phyloP scores from a whole-genome alignment of 768 basidiomycete genomes.

The Tephrocybe sp. region DNA sequence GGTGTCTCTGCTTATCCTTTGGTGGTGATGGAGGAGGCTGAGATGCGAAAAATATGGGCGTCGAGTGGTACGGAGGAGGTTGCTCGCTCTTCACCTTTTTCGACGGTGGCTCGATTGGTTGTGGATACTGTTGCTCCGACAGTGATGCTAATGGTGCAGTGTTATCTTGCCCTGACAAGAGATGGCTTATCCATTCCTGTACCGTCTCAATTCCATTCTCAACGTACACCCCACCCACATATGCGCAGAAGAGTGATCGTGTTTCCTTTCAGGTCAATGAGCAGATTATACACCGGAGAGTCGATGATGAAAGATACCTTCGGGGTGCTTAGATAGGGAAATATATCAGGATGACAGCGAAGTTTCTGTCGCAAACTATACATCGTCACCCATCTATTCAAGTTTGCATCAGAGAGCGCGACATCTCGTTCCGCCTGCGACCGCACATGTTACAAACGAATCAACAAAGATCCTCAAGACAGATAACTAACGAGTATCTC shows the following conservation, averaged over 20 bases:
- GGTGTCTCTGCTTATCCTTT: constrained; percentile 14
- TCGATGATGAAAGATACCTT: constrained; percentile 36
- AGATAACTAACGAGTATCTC: constrained; percentile 53
- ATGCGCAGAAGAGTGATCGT: constrained; percentile 59
- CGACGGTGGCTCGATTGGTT: constrained; percentile 29
- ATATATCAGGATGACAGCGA: constrained; percentile 42
- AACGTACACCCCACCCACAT: constrained; percentile 63
- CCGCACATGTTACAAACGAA: background rate
- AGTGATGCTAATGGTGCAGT: constrained; percentile 7
- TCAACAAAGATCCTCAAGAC: background rate
- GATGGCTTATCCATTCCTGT: constrained; percentile 54
- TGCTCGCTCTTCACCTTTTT: constrained; percentile 45
- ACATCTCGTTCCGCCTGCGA: constrained; percentile 30
- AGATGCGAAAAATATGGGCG: constrained; percentile 33
- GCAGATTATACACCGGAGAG: constrained; percentile 2
- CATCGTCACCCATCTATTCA: constrained; percentile 47
- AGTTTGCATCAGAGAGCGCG: constrained; percentile 40
- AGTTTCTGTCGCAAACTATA: constrained; percentile 51
- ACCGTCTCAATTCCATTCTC: constrained; percentile 53
- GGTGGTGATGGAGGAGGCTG: constrained; percentile 30
- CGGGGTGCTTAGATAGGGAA: constrained; percentile 31
- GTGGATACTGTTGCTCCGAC: constrained; percentile 9
- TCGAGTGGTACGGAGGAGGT: constrained; percentile 21
- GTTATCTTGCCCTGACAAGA: constrained; percentile 26
- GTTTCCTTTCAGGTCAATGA: constrained; percentile 45